Evolutionary conservation across 495 filamentous ascomycete species (phyloP).

Genomic region (Xylaria longipes): DNA sequence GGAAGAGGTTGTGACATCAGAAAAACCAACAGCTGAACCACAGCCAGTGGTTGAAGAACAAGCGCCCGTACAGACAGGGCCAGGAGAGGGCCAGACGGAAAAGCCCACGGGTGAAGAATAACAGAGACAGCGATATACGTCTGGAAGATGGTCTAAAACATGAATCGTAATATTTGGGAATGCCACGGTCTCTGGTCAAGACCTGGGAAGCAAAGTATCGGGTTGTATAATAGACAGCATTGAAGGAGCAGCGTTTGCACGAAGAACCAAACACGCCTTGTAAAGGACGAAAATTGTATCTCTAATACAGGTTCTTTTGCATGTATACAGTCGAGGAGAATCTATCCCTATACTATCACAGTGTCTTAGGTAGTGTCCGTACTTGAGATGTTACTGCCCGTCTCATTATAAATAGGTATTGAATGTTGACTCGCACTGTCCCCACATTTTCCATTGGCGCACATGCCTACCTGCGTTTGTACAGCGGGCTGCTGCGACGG

Average conservation of each 20-base stretch:
- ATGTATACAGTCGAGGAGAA: not conserved
- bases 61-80: constrained; percentile 12
- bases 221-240: constrained; percentile 39
- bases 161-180: not conserved
- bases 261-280: constrained; percentile 22
- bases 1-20: constrained; percentile 20
- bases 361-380: not conserved
- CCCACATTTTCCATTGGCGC: not conserved
- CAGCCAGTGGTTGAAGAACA: constrained; percentile 45
- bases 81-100: constrained; percentile 26
- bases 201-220: constrained; percentile 10
- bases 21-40: constrained; percentile 53
- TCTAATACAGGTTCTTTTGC: not conserved
- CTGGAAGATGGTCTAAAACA: not conserved
- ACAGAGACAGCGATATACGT: not conserved
- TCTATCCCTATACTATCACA: not conserved
- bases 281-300: not conserved
- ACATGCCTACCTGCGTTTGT: not conserved
- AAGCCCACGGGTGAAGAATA: constrained; percentile 17
- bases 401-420: not conserved
- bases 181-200: not conserved
- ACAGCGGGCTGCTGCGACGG: not conserved
- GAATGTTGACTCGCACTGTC: not conserved
- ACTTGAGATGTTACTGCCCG: not conserved
- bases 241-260: constrained; percentile 22